phyloP scores from a whole-genome alignment of 768 basidiomycete genomes.

The Tylopilus felleus region DNA sequence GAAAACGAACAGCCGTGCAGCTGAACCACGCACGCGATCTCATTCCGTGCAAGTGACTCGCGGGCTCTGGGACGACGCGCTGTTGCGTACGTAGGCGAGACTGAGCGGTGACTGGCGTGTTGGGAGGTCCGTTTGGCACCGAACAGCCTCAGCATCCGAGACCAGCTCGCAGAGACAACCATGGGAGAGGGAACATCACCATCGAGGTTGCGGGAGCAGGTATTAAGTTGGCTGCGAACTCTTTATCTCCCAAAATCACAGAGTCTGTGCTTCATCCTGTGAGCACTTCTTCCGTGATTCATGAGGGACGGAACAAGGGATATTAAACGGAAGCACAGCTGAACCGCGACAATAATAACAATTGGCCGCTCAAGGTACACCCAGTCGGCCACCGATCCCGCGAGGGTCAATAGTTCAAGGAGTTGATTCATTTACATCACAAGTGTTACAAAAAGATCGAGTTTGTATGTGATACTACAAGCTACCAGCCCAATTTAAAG shows the following conservation, averaged over 20 bases:
- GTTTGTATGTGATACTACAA: conserved; percentile 3
- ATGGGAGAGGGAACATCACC: no score
- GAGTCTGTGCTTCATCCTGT: no score
- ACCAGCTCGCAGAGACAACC: no score
- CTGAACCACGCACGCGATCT: background rate
- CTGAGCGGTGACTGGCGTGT: no score
- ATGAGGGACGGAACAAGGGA: background rate
- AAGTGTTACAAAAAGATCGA: conserved; percentile 10
- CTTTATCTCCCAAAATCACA: no score
- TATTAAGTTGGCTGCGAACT: no score
- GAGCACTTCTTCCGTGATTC: no score
- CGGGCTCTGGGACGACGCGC: background rate
- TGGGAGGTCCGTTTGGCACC: no score
- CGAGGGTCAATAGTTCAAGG: background rate
- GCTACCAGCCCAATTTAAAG: conserved; percentile 19
- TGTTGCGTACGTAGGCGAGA: no score
- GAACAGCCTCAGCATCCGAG: no score
- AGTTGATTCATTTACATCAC: background rate
- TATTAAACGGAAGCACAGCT: background rate
- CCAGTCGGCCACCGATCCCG: background rate
- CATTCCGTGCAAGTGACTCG: background rate
- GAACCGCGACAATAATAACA: background rate
- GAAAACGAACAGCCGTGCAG: background rate
- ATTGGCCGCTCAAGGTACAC: background rate
- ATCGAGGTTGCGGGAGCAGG: no score